A percentile compares a stretch with the other conserved stretches of the same genome.
Conservation (phyloP, 345 rosid species). For the Populus alba region DNA sequence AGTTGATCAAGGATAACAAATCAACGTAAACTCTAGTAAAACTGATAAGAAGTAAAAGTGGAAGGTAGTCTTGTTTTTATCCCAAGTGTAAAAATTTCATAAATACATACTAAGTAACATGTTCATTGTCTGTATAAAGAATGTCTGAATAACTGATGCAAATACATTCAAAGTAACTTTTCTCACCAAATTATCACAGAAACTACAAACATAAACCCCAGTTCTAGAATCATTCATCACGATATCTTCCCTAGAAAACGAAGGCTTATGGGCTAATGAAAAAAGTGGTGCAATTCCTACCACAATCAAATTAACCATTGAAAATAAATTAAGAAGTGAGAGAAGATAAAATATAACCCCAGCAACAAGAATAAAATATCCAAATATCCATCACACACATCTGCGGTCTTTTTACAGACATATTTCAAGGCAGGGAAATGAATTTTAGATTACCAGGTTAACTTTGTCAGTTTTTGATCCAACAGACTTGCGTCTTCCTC, state of each 20-base stretch:
- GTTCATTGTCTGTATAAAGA: background rate
- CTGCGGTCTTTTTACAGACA: background rate
- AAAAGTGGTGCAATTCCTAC: background rate
- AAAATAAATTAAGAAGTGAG: background rate
- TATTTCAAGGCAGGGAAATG: background rate
- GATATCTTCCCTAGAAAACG: background rate
- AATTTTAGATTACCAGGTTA: constrained; percentile 55
- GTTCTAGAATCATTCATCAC: background rate
- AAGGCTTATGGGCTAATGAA: background rate
- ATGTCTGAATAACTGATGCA: background rate
- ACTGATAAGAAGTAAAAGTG: background rate
- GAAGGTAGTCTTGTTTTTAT: background rate
- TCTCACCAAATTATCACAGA: background rate
- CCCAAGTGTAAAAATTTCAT: background rate
- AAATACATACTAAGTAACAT: background rate
- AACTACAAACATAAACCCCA: background rate
- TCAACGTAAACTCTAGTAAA: background rate
- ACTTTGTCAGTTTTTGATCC: constrained; percentile 88
- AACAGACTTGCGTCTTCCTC: constrained; percentile 60
- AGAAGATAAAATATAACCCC: background rate
- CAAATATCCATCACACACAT: background rate
- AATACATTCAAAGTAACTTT: background rate
- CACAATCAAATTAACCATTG: background rate
- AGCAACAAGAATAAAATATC: background rate
- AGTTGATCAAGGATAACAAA: background rate